Evolutionary conservation across 208 protist species (phyloP).

Genomic region (Wallacemonas sp.): DNA sequence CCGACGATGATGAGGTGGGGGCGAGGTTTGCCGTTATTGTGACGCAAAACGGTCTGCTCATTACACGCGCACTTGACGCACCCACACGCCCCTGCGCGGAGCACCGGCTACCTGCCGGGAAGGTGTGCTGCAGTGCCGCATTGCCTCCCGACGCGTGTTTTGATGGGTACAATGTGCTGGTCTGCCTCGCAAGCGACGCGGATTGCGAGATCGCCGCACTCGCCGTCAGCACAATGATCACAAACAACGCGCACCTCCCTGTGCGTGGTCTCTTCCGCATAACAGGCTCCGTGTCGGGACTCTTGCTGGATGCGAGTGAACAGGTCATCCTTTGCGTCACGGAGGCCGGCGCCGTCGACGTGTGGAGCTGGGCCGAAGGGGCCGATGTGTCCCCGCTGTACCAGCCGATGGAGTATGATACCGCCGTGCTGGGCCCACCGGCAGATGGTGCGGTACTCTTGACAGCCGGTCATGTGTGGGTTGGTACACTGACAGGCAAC

Average conservation of each 20-base stretch:
- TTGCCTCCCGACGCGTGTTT: not conserved
- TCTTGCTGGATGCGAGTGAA: conserved; percentile 24
- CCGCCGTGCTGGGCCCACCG: conserved; percentile 18
- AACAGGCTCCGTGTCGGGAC: conserved; percentile 19
- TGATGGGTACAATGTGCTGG: conserved; percentile 8
- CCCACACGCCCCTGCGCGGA: not conserved
- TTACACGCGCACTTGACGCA: not conserved
- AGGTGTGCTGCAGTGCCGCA: not conserved
- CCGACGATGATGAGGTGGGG: not conserved
- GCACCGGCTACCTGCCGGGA: not conserved
- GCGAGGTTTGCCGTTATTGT: not conserved
- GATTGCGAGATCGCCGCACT: not conserved
- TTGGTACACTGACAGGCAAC: conserved; percentile 38
- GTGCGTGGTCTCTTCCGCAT: conserved; percentile 46
- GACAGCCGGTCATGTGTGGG: conserved; percentile 29
- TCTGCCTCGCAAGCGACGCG: conserved; percentile 6
- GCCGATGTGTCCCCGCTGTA: conserved; percentile 38
- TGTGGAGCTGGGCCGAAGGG: conserved; percentile 41
- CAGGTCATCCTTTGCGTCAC: conserved; percentile 38
- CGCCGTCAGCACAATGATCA: not conserved
- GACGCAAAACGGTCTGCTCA: not conserved
- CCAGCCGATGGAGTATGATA: conserved; percentile 28
- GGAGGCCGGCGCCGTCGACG: conserved; percentile 48
- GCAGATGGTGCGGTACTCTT: conserved; percentile 20
- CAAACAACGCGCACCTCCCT: not conserved